Conservation (phyloP, 2,329 filamentous ascomycete species). For the Aspergillus terreus region DNA sequence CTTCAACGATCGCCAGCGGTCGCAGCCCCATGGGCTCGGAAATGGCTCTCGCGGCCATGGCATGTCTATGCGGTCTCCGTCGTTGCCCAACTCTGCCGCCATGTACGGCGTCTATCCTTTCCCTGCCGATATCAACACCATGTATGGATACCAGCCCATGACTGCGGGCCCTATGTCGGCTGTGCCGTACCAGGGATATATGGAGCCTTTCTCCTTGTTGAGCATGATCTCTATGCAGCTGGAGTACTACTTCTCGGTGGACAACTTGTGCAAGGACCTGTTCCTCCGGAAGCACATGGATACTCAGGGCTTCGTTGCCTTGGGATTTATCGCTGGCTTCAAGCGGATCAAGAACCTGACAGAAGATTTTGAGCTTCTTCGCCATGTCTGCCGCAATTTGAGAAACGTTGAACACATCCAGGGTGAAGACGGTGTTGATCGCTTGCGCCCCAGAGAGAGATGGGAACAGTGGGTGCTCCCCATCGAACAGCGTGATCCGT, state of each 20-base stretch:
- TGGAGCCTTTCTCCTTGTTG: conserved; percentile 56
- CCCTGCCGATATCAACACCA: conserved; percentile 45
- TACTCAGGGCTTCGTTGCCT: conserved; percentile 81
- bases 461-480: conserved; percentile 80
- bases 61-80: conserved; percentile 57
- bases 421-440: conserved; percentile 73
- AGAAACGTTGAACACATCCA: conserved; percentile 68
- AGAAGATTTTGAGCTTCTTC: conserved; percentile 68
- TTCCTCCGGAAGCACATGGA: conserved; percentile 92
- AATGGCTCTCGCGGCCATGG: conserved; percentile 47
- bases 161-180: conserved; percentile 54
- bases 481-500: conserved; percentile 65
- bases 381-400: conserved; percentile 70
- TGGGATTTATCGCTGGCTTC: conserved; percentile 79
- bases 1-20: conserved; percentile 41
- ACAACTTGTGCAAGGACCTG: conserved; percentile 91
- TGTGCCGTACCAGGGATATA: conserved; percentile 55
- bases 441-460: conserved; percentile 68
- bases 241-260: conserved; percentile 96
- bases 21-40: conserved; percentile 32
- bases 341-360: conserved; percentile 74
- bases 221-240: conserved; percentile 59
- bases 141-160: conserved; percentile 56
- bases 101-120: conserved; percentile 47
- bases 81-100: conserved; percentile 52